phyloP scores from a whole-genome alignment of 108 stramenopile genomes.

The Cyclostephanos invisitatus region DNA sequence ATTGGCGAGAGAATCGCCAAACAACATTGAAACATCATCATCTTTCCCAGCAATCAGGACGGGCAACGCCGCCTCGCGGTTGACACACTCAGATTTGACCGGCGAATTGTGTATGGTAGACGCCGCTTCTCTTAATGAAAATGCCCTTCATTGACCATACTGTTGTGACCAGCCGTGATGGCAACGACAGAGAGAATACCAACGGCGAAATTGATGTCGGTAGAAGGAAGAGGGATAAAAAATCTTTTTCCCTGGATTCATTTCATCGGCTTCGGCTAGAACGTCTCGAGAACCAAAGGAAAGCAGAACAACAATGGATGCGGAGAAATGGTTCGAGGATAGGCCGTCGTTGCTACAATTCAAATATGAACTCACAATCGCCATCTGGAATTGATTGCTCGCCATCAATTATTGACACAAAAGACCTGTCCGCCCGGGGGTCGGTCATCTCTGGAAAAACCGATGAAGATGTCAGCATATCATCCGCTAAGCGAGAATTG shows the following conservation, averaged over 20 bases:
- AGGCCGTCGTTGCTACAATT: neutral
- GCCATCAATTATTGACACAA: neutral
- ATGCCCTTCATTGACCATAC: neutral
- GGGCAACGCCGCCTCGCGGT: no score
- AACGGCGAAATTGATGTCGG: neutral
- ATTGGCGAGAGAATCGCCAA: no score
- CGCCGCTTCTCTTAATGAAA: neutral
- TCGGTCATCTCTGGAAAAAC: neutral
- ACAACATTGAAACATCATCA: no score
- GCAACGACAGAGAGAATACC: neutral
- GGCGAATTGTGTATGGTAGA: neutral
- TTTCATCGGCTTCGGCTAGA: conserved; percentile 17
- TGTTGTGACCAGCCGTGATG: neutral
- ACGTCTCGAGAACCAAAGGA: conserved; percentile 11
- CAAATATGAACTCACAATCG: neutral
- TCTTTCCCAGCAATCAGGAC: no score
- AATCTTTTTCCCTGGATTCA: neutral
- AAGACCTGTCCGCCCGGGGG: neutral
- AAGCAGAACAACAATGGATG: conserved; percentile 3
- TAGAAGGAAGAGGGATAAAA: neutral
- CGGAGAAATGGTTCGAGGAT: neutral
- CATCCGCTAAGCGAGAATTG: conserved; percentile 12
- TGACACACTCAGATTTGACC: no score
- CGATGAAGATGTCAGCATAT: neutral
- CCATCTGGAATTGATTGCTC: conserved; percentile 1